Evolutionary conservation across 2,329 filamentous ascomycete species (phyloP), one percentile per base, ranked within the genome.

Genomic region (Colletotrichum caudatum): DNA sequence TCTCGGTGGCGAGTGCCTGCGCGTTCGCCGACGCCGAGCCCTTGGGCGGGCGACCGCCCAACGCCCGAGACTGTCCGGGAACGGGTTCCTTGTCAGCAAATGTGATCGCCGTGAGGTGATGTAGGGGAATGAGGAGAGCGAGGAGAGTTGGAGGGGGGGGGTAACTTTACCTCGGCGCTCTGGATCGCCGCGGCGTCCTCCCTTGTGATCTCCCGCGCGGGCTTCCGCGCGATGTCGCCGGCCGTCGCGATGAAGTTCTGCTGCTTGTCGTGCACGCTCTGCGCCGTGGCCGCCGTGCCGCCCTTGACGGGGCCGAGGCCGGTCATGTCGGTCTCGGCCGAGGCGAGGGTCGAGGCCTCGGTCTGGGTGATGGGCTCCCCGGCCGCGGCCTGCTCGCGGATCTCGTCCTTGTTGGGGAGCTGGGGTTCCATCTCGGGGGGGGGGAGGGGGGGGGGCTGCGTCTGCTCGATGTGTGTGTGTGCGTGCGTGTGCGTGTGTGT

Each of bases 221-320:
- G 74, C 71, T 80, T 81, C 11, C 77, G 71, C 4, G 76, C 76
- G 5, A 81, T 69, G 9, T 78, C 77, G 35, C 77, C 76, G 1
- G 78, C 77, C 53, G 75, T 77, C 14, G 73, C 75, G 23, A 78
- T 54, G 66, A 80, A 80, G 71, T 80, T 80, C 65, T 79, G 76
- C 70, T 80, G 79, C 60, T 74, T 78, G 72, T 78, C 78, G 66
- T 80, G 77, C 67, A 78, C 67, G 71, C 78, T 78, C 72, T 81
- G 80, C 0, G 79, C 79, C 5, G 75, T 78, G 5, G 79, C 78
- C 1, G 80, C 79, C 2, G 76, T 69, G 1, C 80, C 80, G 57
- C 78, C 79, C 57, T 79, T 79, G 66, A 80, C 76, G 37, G 77
- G 76, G 0, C 77, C 78, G 58, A 74, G 73, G 16, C 77, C 77